Conservation (phyloP, 768 basidiomycete species). For the Kwoniella bestiolae region DNA sequence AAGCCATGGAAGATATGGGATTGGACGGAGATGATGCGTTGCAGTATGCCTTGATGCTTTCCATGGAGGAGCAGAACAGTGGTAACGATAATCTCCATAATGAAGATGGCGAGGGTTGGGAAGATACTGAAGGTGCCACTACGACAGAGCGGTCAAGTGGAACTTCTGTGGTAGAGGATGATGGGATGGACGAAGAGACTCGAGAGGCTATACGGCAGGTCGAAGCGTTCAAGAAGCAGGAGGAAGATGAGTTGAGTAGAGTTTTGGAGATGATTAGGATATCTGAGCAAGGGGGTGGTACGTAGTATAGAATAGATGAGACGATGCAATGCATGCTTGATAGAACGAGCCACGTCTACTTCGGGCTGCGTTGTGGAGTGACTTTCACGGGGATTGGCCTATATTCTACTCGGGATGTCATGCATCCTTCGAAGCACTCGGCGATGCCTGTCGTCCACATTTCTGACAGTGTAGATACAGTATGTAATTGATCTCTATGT, state of each 20-base stretch:
- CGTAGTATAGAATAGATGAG: neutral
- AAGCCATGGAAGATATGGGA: slow-evolving; percentile 48
- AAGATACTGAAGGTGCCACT: slow-evolving; percentile 14
- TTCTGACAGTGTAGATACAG: too few relatives aligned
- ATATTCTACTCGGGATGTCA: too few relatives aligned
- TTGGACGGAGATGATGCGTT: slow-evolving; percentile 51
- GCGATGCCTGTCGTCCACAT: too few relatives aligned
- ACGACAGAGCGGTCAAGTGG: neutral
- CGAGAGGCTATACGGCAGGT: slow-evolving; percentile 37
- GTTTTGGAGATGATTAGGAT: slow-evolving; percentile 43
- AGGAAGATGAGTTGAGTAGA: slow-evolving; percentile 39
- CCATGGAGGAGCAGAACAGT: slow-evolving; percentile 38
- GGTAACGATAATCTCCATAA: neutral
- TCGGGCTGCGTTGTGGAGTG: too few relatives aligned
- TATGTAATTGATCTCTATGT: too few relatives aligned
- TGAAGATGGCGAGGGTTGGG: neutral
- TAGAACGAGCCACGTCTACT: too few relatives aligned
- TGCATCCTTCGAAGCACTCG: too few relatives aligned
- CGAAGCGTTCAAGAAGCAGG: slow-evolving; percentile 30
- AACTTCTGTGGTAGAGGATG: slow-evolving; percentile 2
- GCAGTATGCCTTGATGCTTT: slow-evolving; percentile 55
- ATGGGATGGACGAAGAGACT: slow-evolving; percentile 18
- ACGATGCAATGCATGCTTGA: too few relatives aligned
- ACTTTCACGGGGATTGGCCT: too few relatives aligned
- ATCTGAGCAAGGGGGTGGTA: slow-evolving; percentile 29